Conservation (phyloP, 73 alveolate species). For the Urostyla sp. region DNA sequence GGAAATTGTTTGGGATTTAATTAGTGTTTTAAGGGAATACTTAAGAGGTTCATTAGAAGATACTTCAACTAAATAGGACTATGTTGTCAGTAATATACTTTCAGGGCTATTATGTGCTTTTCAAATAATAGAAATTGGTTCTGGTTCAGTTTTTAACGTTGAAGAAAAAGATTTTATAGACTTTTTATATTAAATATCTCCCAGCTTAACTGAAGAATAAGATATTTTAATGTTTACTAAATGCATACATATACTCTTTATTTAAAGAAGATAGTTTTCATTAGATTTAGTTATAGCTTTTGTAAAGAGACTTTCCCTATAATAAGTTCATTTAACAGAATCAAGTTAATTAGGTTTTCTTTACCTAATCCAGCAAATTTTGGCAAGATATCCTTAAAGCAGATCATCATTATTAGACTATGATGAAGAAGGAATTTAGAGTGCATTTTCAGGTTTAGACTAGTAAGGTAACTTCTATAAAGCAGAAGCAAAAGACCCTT, state of each 20-base stretch:
- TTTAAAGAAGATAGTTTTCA: slow-evolving; percentile 56
- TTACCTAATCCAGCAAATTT: slow-evolving; percentile 26
- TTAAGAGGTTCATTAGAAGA: slow-evolving; percentile 2
- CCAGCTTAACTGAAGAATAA: slow-evolving; percentile 15
- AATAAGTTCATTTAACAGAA: slow-evolving; percentile 11
- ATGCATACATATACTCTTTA: slow-evolving; percentile 48
- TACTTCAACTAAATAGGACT: neutral
- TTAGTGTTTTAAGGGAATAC: slow-evolving; percentile 60
- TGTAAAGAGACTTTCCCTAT: slow-evolving; percentile 52
- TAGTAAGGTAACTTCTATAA: slow-evolving; percentile 34
- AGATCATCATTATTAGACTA: slow-evolving; percentile 18
- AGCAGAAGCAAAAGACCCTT: slow-evolving; percentile 50
- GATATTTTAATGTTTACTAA: slow-evolving; percentile 59
- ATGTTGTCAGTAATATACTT: slow-evolving; percentile 44
- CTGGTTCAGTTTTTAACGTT: slow-evolving; percentile 64
- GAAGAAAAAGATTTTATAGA: slow-evolving; percentile 69
- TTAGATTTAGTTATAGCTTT: slow-evolving; percentile 55
- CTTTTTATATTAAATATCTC: slow-evolving; percentile 33
- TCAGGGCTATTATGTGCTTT: slow-evolving; percentile 62
- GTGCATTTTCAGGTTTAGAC: slow-evolving; percentile 14
- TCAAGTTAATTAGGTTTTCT: slow-evolving; percentile 41
- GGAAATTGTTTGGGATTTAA: slow-evolving; percentile 65
- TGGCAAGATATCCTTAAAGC: slow-evolving; percentile 35
- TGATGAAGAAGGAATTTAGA: slow-evolving; percentile 14
- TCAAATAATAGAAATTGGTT: slow-evolving; percentile 64